phyloP scores from a whole-genome alignment of 2,329 filamentous ascomycete genomes.

The Claviceps sp. region DNA sequence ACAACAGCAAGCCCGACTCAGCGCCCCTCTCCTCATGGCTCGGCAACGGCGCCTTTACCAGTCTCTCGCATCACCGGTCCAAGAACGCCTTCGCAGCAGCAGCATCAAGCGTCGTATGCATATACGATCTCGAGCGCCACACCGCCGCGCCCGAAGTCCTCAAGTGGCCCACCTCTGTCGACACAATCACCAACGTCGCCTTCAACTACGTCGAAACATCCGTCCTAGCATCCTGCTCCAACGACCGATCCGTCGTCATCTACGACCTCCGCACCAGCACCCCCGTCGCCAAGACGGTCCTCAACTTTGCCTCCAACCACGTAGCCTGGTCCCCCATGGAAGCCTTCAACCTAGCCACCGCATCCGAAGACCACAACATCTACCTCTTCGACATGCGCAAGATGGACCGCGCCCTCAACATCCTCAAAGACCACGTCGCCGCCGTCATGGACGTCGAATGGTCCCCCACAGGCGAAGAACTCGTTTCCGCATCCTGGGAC shows the following conservation, averaged over 20 bases:
- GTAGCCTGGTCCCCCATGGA: conserved; percentile 95
- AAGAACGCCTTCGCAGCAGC: conserved; percentile 71
- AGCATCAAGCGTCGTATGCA: conserved; percentile 62
- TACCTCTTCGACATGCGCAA: conserved; percentile 87
- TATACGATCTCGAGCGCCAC: conserved; percentile 77
- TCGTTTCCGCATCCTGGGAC: conserved; percentile 78
- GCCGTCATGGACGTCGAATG: conserved; percentile 97
- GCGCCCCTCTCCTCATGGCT: conserved; percentile 76
- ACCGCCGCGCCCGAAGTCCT: conserved; percentile 72
- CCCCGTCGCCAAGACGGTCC: conserved; percentile 65
- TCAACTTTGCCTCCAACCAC: conserved; percentile 72
- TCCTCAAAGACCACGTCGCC: conserved; percentile 75
- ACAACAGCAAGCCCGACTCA: conserved; percentile 53
- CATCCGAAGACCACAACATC: conserved; percentile 87
- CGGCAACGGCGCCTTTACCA: conserved; percentile 70
- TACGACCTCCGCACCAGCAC: conserved; percentile 85
- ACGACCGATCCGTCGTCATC: conserved; percentile 74
- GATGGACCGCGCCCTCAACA: conserved; percentile 74
- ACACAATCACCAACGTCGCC: conserved; percentile 76
- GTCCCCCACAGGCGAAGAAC: conserved; percentile 83
- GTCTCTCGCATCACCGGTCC: conserved; percentile 68
- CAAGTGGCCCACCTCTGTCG: conserved; percentile 74
- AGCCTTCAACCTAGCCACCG: conserved; percentile 86
- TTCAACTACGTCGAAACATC: conserved; percentile 95
- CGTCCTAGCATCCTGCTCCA: conserved; percentile 71